Evolutionary conservation across 495 filamentous ascomycete genomes (phyloP).

Genomic region (Aspergillus homomorphus): DNA sequence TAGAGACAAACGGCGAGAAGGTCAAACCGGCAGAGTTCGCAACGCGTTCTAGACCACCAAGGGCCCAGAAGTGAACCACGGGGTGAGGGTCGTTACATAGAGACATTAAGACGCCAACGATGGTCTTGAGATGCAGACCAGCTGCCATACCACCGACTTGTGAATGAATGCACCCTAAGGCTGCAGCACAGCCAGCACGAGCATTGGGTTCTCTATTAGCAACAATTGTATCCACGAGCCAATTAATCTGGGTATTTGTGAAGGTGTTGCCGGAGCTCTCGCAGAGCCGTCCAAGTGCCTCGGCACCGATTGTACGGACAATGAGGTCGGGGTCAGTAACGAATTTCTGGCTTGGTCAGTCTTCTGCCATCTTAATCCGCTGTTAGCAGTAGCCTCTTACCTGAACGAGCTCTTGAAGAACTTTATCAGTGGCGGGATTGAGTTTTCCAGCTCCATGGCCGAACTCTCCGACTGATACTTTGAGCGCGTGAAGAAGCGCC

Average conservation of each 20-base stretch:
- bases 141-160: slow-evolving; percentile 98
- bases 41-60: slow-evolving; percentile 82
- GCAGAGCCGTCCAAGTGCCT: slow-evolving; percentile 87
- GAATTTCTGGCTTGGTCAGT: slow-evolving; percentile 52
- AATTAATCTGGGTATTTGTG: slow-evolving; percentile 84
- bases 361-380: not conserved
- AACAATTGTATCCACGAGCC: slow-evolving; percentile 90
- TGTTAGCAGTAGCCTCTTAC: slow-evolving; percentile 30
- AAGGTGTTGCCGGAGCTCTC: slow-evolving; percentile 83
- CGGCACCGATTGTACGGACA: slow-evolving; percentile 79
- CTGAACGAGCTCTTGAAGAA: slow-evolving; percentile 77
- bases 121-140: slow-evolving; percentile 94
- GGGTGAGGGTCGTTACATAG: slow-evolving; percentile 95
- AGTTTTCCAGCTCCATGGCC: slow-evolving; percentile 70
- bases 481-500: slow-evolving; percentile 74
- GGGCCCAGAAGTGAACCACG: slow-evolving; percentile 91
- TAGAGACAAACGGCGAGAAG: slow-evolving; percentile 84
- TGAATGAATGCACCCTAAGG: slow-evolving; percentile 88
- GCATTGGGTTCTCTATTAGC: slow-evolving; percentile 88
- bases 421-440: slow-evolving; percentile 75
- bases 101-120: slow-evolving; percentile 92
- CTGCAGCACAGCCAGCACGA: slow-evolving; percentile 89
- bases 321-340: slow-evolving; percentile 79
- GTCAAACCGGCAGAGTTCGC: slow-evolving; percentile 91
- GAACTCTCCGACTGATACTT: slow-evolving; percentile 79